These are phyloP conservation scores for Aspergillus arachidicola DNA, from an alignment of 2,329 filamentous ascomycete genomes.

Conservation along the genomic window DNA sequence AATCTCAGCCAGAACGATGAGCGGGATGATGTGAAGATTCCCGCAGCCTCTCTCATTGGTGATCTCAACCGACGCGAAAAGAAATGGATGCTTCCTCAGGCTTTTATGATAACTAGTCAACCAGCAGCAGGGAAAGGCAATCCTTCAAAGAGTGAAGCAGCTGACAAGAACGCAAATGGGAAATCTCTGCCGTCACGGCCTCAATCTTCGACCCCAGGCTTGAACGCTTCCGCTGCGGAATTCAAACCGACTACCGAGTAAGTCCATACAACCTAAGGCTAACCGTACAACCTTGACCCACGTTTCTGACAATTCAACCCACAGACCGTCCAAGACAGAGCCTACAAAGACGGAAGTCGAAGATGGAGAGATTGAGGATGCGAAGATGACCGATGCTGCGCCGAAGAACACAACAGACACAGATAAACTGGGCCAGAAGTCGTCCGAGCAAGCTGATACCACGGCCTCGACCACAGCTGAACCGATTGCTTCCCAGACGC, in stretches of 20 bases:
- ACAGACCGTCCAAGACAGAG: constrained; percentile 31
- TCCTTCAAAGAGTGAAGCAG: constrained; percentile 29
- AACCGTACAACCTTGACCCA: background rate
- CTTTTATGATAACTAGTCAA: constrained; percentile 44
- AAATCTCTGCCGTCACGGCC: constrained; percentile 33
- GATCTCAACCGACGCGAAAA: constrained; percentile 52
- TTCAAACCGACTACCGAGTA: constrained; percentile 45
- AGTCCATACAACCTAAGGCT: constrained; percentile 26
- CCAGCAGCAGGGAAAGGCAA: constrained; percentile 19
- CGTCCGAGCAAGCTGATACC: constrained; percentile 18
- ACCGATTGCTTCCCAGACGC: constrained; percentile 11
- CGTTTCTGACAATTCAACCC: constrained; percentile 24
- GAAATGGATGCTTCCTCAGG: constrained; percentile 52
- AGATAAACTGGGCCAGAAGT: constrained; percentile 17
- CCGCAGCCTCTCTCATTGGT: constrained; percentile 52
- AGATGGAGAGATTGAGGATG: constrained; percentile 51
- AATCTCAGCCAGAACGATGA: constrained; percentile 47
- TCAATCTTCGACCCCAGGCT: constrained; percentile 33
- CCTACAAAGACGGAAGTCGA: constrained; percentile 42
- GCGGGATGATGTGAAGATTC: constrained; percentile 53
- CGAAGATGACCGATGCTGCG: constrained; percentile 43
- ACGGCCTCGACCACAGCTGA: constrained; percentile 10
- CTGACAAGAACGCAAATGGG: constrained; percentile 12
- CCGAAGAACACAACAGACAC: constrained; percentile 12
- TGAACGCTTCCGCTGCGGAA: constrained; percentile 46